Percentiles rank a stretch among this genome's conserved stretches.
These are phyloP conservation scores for Aspergillus sp. DNA, from an alignment of 2,329 filamentous ascomycete genomes.

Conservation along the genomic window DNA sequence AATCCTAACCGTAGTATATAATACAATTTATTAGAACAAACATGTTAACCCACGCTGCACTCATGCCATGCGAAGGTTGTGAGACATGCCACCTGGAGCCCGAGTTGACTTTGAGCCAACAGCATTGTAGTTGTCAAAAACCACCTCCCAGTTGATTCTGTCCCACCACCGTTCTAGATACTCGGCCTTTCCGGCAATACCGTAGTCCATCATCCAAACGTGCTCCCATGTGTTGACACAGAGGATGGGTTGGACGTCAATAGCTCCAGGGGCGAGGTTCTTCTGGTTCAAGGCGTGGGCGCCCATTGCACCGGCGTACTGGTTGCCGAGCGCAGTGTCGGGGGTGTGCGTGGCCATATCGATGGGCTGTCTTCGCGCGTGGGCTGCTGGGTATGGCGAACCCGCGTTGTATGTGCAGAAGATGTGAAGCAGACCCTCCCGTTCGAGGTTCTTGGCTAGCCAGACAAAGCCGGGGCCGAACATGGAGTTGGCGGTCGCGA, in stretches of 20 bases:
- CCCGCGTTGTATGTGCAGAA: constrained; percentile 90
- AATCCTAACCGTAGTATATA: constrained; percentile 23
- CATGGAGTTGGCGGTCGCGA: constrained; percentile 81
- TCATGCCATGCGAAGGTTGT: constrained; percentile 27
- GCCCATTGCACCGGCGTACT: constrained; percentile 37
- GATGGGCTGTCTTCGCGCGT: constrained; percentile 67
- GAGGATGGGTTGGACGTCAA: constrained; percentile 71
- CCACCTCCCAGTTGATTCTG: constrained; percentile 78
- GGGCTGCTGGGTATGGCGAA: constrained; percentile 79
- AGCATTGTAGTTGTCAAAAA: constrained; percentile 51
- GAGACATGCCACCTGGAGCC: constrained; percentile 19
- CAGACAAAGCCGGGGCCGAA: constrained; percentile 97
- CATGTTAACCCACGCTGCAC: background rate
- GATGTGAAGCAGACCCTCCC: constrained; percentile 59
- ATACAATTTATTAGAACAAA: constrained; percentile 27
- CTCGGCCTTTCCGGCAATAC: constrained; percentile 69
- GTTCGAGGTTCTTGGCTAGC: constrained; percentile 67
- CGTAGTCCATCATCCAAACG: constrained; percentile 82
- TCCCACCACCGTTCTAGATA: constrained; percentile 87
- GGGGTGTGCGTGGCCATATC: constrained; percentile 47
- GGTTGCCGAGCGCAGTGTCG: constrained; percentile 34
- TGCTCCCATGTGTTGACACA: constrained; percentile 98
- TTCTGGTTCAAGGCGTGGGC: constrained; percentile 33
- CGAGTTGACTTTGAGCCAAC: constrained; percentile 26
- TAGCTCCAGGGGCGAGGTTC: constrained; percentile 40